Conservation (phyloP, 2,329 filamentous ascomycete genomes). For the Pseudofabraea citricarpa region DNA sequence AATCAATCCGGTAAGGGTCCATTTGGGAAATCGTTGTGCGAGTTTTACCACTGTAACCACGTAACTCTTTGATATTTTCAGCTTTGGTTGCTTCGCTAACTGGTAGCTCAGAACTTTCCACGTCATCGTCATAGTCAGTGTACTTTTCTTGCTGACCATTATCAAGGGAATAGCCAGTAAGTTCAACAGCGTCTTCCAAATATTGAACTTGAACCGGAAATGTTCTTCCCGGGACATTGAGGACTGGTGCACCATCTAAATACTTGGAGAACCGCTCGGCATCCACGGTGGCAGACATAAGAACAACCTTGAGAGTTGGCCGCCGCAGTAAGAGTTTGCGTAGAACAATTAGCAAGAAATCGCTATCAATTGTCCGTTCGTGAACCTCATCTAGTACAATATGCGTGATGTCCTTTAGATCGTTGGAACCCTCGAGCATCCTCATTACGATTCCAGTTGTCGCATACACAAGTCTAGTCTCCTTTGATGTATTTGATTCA, state of each 20-base stretch:
- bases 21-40: constrained; percentile 69
- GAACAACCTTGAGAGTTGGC: constrained; percentile 81
- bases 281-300: constrained; percentile 98
- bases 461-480: constrained; percentile 85
- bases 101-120: constrained; percentile 41
- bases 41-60: constrained; percentile 72
- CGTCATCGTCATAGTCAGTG: constrained; percentile 60
- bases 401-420: constrained; percentile 86
- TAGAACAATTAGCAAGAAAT: constrained; percentile 90
- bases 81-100: constrained; percentile 38
- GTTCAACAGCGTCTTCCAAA: constrained; percentile 86
- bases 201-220: constrained; percentile 87
- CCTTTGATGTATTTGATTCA: constrained; percentile 77
- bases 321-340: constrained; percentile 72
- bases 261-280: constrained; percentile 88
- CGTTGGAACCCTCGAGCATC: constrained; percentile 87
- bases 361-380: constrained; percentile 92
- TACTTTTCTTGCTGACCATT: constrained; percentile 41
- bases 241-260: constrained; percentile 75
- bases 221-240: constrained; percentile 88
- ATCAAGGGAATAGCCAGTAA: constrained; percentile 68
- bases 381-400: constrained; percentile 97
- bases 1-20: constrained; percentile 90
- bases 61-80: constrained; percentile 60
- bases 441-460: constrained; percentile 93